Percentiles rank a stretch among this genome's conserved stretches.
These are phyloP conservation scores for Lathyrus aphaca DNA, from an alignment of 306 rosid genomes.

Conservation along the genomic window DNA sequence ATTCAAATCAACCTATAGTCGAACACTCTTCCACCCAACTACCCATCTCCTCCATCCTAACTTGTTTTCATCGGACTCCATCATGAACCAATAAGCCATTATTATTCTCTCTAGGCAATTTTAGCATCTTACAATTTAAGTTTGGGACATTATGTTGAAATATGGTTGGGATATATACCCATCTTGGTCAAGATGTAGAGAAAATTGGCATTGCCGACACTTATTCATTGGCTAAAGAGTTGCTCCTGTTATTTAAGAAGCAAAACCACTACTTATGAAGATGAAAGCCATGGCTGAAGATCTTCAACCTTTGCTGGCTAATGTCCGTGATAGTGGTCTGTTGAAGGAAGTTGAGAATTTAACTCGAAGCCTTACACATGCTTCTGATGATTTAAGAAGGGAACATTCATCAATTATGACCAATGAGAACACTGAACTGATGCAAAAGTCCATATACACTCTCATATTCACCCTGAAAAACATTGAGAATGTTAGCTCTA, in stretches of 20 bases:
- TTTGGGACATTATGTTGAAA: too few species aligned
- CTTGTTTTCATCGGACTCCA: too few species aligned
- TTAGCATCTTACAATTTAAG: too few species aligned
- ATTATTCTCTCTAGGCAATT: too few species aligned
- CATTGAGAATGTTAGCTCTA: constrained; percentile 92
- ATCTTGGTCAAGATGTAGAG: constrained; percentile 92
- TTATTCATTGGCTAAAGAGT: constrained; percentile 74
- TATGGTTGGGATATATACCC: constrained; percentile 91
- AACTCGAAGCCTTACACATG: constrained; percentile 74
- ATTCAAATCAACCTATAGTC: too few species aligned
- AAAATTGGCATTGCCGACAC: constrained; percentile 75
- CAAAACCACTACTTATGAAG: constrained; percentile 83
- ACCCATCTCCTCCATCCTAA: too few species aligned
- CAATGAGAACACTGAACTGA: constrained; percentile 82
- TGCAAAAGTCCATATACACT: constrained; percentile 79
- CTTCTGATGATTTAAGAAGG: constrained; percentile 84
- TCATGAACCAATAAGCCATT: too few species aligned
- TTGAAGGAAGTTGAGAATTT: constrained; percentile 78
- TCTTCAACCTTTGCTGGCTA: constrained; percentile 86
- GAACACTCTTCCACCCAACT: too few species aligned
- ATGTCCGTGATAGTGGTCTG: constrained; percentile 73
- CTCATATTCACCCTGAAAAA: too few species aligned
- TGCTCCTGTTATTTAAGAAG: constrained; percentile 77
- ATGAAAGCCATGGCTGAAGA: constrained; percentile 96
- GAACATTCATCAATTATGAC: constrained; percentile 74